Evolutionary conservation across 2,329 filamentous ascomycete species (phyloP), one percentile per base, ranked within the genome.

Genomic region (Trichoderma lentiforme): DNA sequence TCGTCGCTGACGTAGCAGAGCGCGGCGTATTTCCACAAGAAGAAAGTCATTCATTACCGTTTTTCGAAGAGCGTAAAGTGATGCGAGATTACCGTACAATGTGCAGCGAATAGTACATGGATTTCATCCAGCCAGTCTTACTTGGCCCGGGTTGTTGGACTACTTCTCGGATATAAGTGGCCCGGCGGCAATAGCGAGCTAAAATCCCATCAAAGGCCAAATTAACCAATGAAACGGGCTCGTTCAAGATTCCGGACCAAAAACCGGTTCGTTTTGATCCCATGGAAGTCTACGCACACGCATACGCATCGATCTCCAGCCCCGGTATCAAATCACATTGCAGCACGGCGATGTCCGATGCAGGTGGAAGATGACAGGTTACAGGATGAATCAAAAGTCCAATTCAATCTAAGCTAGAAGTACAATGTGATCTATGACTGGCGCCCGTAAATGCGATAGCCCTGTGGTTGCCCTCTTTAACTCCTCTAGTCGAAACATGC

Each of bases 111-210:
- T 51, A 21, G 11, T 24, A 53, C 47, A 24, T 53, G 47, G n/a
- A 53, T 24, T 24, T 53, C n/a, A 53, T 53, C 21, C 47, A 53
- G 21, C n/a, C 14, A 34, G 26, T 68, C 34, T 68, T 68, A 57
- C 65, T 60, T 43, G 18, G 34, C 53, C 63, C 63, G 28, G n/a
- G 47, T 21, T 43, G 21, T 24, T 30, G 56, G 66, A 69, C 12
- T 32, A 28, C 39, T 32, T 43, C 66, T 32, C 66, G 66, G 66
- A 70, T 53, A 62, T 70, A 70, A 70, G 28, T 62, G 66, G 66
- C 36, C 39, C 28, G 8, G 66, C 66, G 66, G 66, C 21, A 70
- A 70, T 58, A 47, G 28, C n/a, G 36, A 62, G 57, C 57, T 62
- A 58, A 62, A 53, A 47, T 70, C 21, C 24, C 30, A 53, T 12